Evolutionary conservation across 805 yeast species (phyloP).

Genomic region (Candida nanaspora): DNA sequence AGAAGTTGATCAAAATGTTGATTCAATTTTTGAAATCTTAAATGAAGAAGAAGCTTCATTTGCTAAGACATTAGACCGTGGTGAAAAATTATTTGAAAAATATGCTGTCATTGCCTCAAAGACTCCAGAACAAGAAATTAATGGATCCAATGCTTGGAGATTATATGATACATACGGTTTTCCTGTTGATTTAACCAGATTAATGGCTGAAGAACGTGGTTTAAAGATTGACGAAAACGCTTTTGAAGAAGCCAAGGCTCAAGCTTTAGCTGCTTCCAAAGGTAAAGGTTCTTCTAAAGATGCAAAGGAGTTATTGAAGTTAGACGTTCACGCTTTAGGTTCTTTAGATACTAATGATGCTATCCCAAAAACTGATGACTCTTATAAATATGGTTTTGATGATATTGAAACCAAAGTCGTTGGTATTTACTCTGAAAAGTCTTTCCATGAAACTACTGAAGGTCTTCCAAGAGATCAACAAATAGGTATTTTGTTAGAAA

Average conservation of each 20-base stretch:
- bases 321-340: conserved; percentile 87
- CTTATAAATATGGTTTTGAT: conserved; percentile 65
- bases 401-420: conserved; percentile 63
- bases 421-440: conserved; percentile 61
- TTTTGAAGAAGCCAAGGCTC: conserved; percentile 84
- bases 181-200: conserved; percentile 95
- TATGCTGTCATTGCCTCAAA: conserved; percentile 80
- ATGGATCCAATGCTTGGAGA: conserved; percentile 97
- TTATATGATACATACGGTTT: conserved; percentile 97
- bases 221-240: conserved; percentile 87
- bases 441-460: conserved; percentile 43
- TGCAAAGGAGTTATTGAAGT: conserved; percentile 58
- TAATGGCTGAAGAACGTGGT: conserved; percentile 98
- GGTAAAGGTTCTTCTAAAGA: conserved; percentile 53
- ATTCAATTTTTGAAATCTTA: conserved; percentile 78
- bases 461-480: conserved; percentile 27
- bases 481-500: conserved; percentile 77
- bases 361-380: conserved; percentile 79
- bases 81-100: conserved; percentile 92
- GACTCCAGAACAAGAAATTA: conserved; percentile 65
- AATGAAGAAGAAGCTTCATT: conserved; percentile 95
- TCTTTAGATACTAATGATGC: conserved; percentile 51
- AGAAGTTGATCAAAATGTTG: conserved; percentile 67
- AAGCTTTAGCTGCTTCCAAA: conserved; percentile 91
- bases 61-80: conserved; percentile 93